Conservation (phyloP, 106 monocot genomes). For the Dioscorea zingiberensis region DNA sequence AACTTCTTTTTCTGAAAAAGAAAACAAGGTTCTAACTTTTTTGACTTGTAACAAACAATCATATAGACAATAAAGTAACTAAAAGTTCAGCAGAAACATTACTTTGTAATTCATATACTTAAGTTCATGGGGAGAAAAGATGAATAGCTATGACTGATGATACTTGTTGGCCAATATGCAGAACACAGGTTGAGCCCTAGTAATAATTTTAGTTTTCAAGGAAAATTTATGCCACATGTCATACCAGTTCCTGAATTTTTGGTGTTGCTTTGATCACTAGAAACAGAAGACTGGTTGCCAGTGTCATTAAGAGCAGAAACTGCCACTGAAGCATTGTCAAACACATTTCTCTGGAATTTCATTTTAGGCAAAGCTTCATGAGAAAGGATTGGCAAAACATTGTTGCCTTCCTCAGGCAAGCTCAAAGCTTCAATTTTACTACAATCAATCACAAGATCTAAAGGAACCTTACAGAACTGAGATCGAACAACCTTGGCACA, state of each 20-base stretch:
- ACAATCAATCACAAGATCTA: constrained; percentile 47
- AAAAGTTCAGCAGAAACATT: background rate
- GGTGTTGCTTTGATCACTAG: constrained; percentile 1
- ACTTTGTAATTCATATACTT: background rate
- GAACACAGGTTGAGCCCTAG: too few species aligned
- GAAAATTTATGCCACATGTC: background rate
- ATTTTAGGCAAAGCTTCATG: constrained; percentile 46
- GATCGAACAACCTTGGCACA: constrained; percentile 50
- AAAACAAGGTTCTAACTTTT: too few species aligned
- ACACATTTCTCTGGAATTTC: constrained; percentile 22
- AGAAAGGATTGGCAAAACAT: constrained; percentile 28
- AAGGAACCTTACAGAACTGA: constrained; percentile 44
- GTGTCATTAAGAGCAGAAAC: constrained; percentile 15
- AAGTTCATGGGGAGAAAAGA: too few species aligned
- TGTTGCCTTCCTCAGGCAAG: constrained; percentile 6
- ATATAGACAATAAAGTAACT: background rate
- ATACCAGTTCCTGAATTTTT: constrained; percentile 16
- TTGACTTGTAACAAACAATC: too few species aligned
- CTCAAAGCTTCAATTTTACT: constrained; percentile 24
- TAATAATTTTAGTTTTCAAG: background rate
- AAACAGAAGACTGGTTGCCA: background rate
- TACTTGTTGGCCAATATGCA: too few species aligned
- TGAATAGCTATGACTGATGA: too few species aligned
- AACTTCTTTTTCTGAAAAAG: too few species aligned
- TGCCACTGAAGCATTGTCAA: constrained; percentile 9